Evolutionary conservation across 1,284 basidiomycete species (phyloP).

Genomic region (Cryptococcus sp.): DNA sequence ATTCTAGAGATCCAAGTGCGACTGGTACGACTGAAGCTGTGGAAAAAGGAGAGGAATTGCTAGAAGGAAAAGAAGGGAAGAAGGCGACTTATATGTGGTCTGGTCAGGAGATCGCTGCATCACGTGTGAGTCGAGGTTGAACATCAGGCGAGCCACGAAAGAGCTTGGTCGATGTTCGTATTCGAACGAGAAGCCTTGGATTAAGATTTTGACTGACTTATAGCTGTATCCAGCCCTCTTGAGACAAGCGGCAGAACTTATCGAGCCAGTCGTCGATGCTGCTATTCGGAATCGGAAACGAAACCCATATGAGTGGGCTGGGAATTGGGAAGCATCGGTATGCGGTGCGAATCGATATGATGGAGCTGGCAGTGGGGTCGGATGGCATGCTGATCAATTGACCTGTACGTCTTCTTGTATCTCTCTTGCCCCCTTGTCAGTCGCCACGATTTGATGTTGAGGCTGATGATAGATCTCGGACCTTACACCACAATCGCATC

Average conservation of each 20-base stretch:
- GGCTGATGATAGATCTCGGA: constrained; percentile 60
- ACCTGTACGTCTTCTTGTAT: constrained; percentile 39
- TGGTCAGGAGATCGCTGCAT: constrained; percentile 8
- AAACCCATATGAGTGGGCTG: constrained; percentile 70
- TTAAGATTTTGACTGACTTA: too few relatives aligned
- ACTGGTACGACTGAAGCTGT: constrained; percentile 20
- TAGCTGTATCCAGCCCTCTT: constrained; percentile 63
- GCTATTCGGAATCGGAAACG: constrained; percentile 62
- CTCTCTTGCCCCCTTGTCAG: too few relatives aligned
- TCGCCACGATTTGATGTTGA: background rate
- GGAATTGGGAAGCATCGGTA: constrained; percentile 78
- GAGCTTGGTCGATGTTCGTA: too few relatives aligned
- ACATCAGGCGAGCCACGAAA: too few relatives aligned
- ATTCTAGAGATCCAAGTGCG: constrained; percentile 45
- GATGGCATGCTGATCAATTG: constrained; percentile 68
- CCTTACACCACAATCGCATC: constrained; percentile 91
- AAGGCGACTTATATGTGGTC: constrained; percentile 1
- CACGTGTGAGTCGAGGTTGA: constrained; percentile 7
- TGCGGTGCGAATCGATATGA: constrained; percentile 87
- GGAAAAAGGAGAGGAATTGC: constrained; percentile 7
- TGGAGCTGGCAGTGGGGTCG: constrained; percentile 74
- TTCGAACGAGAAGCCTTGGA: too few relatives aligned
- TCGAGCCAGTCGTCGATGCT: constrained; percentile 72
- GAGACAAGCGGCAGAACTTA: constrained; percentile 69
- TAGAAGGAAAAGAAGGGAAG: constrained; percentile 1